Conservation (phyloP, 2,329 filamentous ascomycete genomes). For the Xylaria sp. region DNA sequence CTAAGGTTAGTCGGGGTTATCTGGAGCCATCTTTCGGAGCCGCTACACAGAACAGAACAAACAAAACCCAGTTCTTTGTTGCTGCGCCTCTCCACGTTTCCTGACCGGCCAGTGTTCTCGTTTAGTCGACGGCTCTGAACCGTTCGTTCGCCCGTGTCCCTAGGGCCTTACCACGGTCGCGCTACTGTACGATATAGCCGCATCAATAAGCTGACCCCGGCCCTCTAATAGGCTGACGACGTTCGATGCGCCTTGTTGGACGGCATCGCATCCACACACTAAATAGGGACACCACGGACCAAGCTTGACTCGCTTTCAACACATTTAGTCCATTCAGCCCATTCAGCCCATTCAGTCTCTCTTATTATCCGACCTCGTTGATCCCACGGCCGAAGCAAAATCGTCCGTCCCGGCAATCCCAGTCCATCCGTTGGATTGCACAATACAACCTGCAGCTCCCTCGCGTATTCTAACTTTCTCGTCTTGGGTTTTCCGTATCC, state of each 20-base stretch:
- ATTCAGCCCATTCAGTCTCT: too few species aligned
- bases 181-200: conserved; percentile 8
- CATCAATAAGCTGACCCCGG: conserved; percentile 9
- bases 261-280: background rate
- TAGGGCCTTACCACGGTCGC: background rate
- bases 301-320: conserved; percentile 15
- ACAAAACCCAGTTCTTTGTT: too few species aligned
- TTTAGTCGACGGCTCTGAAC: background rate
- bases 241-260: background rate
- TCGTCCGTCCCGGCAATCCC: background rate
- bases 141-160: background rate
- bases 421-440: background rate
- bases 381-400: background rate
- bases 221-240: conserved; percentile 11
- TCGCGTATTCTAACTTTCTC: background rate
- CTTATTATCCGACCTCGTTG: background rate
- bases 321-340: background rate
- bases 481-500: background rate
- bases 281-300: background rate
- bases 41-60: background rate
- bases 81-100: conserved; percentile 6
- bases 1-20: background rate
- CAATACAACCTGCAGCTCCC: background rate
- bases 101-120: background rate
- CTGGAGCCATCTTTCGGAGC: background rate